Evolutionary conservation across 441 rosid species (phyloP), one percentile per base, ranked within the genome.

Genomic region (Hura crepitans): DNA sequence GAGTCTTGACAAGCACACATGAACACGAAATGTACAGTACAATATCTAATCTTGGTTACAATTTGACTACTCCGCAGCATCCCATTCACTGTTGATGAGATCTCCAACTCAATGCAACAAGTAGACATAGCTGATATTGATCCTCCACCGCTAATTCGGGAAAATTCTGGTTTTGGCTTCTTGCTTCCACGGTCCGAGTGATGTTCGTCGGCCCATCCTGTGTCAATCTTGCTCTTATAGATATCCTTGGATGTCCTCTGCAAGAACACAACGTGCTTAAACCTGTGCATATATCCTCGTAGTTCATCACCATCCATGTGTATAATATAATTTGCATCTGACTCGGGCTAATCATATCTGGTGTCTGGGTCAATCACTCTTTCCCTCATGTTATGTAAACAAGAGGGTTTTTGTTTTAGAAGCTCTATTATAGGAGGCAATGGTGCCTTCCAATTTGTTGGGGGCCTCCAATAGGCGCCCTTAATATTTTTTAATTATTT

Each of bases 71-170:
- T 57, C 71, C 65, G 79, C 89, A 95, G 99, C 86, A 94, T 94
- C 47, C 99, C 96, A 6, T 94, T 94, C 84, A 82, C 97, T 1
- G 89, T 91, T 76, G 97, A 94, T 72, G 99, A 94, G 74, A 92
- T 92, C 80, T 92, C 99, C 68, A 94, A 90, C 84, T 86, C 97
- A 54, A 86, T 94, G 97, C 85, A 86, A 75, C 83, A 86, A 82
- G 88, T 87, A 69, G 99, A 92, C 78, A 86, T 94, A 64, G 83
- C 92, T 28, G 94, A 92, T 69, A 79, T 94, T 0, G 97, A 94
- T 60, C 91, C 97, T 62, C 97, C 99, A 17, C 77, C 92, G 35
- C 43, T 89, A 50, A 84, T 92, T 71, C 92, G 92, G 5, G 96
- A 87, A 65, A 89, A 95, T 80, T 90, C 97, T 0, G 91, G 96